Evolutionary conservation across 768 basidiomycete genomes (phyloP).

Genomic region (Butyriboletus loyo): DNA sequence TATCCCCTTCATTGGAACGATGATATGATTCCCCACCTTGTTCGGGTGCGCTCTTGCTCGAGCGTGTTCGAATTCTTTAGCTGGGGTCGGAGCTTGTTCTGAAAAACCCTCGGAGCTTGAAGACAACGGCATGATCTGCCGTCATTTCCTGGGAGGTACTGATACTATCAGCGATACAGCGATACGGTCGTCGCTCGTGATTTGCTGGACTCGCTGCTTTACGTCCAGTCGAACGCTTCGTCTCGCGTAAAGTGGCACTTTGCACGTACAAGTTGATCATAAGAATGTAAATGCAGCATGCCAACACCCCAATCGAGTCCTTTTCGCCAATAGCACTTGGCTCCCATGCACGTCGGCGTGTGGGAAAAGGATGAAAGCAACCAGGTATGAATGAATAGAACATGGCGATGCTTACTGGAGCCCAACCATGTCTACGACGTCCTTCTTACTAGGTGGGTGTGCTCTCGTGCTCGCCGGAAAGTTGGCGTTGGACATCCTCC

Average conservation of each 20-base stretch:
- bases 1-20: neutral
- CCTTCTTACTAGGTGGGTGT: neutral
- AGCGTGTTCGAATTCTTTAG: too few relatives aligned
- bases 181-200: too few relatives aligned
- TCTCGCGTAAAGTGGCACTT: neutral
- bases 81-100: too few relatives aligned
- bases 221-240: too few relatives aligned
- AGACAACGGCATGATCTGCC: too few relatives aligned
- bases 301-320: neutral
- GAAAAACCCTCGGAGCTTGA: too few relatives aligned
- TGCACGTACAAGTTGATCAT: too few relatives aligned
- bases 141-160: too few relatives aligned
- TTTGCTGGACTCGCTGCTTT: too few relatives aligned
- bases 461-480: neutral
- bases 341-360: neutral
- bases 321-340: neutral
- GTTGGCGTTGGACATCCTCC: neutral
- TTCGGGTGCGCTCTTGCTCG: too few relatives aligned
- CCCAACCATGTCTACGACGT: neutral
- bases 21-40: neutral
- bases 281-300: neutral
- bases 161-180: too few relatives aligned
- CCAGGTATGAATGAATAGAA: neutral
- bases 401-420: neutral
- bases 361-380: slow-evolving; percentile 2